Conservation (phyloP, 441 rosid genomes). For the Croton laevigatus region DNA sequence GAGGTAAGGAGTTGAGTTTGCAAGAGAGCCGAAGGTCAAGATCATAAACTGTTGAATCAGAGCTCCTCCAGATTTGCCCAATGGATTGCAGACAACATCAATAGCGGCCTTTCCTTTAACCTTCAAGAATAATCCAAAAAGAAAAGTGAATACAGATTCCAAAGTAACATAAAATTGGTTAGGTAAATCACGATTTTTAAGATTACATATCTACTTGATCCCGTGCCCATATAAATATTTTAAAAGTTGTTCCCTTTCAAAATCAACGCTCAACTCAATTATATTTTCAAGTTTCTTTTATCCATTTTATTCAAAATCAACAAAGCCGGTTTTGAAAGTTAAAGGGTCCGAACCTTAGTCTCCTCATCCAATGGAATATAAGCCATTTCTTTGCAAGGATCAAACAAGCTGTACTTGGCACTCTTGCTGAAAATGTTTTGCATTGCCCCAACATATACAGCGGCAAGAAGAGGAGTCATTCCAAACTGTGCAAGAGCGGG, state of each 20-base stretch:
- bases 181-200: not conserved
- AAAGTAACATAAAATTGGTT: not conserved
- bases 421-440: constrained; percentile 99
- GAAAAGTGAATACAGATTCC: not conserved
- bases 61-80: constrained; percentile 97
- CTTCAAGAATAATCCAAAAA: constrained; percentile 32
- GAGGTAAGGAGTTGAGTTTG: constrained; percentile 90
- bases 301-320: not conserved
- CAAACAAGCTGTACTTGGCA: constrained; percentile 95
- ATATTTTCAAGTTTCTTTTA: not conserved
- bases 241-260: not conserved
- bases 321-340: not conserved
- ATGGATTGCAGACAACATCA: constrained; percentile 93
- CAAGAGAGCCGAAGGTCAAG: constrained; percentile 86
- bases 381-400: constrained; percentile 99
- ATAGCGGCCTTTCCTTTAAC: constrained; percentile 97
- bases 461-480: constrained; percentile 94
- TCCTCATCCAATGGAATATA: constrained; percentile 94
- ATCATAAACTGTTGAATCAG: constrained; percentile 97
- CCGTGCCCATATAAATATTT: not conserved
- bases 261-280: not conserved
- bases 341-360: constrained; percentile 64
- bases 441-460: constrained; percentile 94
- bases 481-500: constrained; percentile 69
- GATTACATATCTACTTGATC: not conserved